Conservation (phyloP, 2,329 filamentous ascomycete genomes). For the Bisporella sp. region DNA sequence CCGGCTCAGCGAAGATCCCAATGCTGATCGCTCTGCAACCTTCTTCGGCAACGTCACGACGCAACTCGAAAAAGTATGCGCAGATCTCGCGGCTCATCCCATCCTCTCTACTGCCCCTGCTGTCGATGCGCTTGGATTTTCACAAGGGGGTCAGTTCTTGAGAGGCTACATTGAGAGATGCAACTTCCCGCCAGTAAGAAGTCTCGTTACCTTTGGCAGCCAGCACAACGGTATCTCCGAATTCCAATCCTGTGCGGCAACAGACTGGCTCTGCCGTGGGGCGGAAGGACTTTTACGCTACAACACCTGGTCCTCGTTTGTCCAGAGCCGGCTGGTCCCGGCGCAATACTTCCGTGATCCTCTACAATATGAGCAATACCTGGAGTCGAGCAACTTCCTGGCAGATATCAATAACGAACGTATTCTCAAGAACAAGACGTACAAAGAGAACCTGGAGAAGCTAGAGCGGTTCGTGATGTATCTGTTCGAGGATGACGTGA, state of each 20-base stretch:
- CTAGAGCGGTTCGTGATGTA: slow-evolving; percentile 83
- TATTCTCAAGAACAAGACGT: slow-evolving; percentile 61
- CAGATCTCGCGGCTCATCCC: slow-evolving; percentile 65
- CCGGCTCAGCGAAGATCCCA: slow-evolving; percentile 54
- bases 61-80: slow-evolving; percentile 73
- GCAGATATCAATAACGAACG: slow-evolving; percentile 97
- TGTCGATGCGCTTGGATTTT: slow-evolving; percentile 89
- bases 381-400: slow-evolving; percentile 77
- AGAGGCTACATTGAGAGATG: slow-evolving; percentile 85
- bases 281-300: slow-evolving; percentile 71
- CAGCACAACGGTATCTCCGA: slow-evolving; percentile 78
- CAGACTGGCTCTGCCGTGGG: slow-evolving; percentile 74
- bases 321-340: slow-evolving; percentile 76
- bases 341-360: slow-evolving; percentile 90
- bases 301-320: slow-evolving; percentile 73
- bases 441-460: slow-evolving; percentile 60
- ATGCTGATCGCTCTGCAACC: slow-evolving; percentile 69
- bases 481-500: slow-evolving; percentile 79
- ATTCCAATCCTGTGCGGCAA: slow-evolving; percentile 65
- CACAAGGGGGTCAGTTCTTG: slow-evolving; percentile 94
- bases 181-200: slow-evolving; percentile 52
- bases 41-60: slow-evolving; percentile 86
- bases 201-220: slow-evolving; percentile 62
- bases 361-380: slow-evolving; percentile 61
- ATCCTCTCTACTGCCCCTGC: slow-evolving; percentile 77